Conservation (phyloP, 176 grass and related monocot species). For the Saccharum officinarum region DNA sequence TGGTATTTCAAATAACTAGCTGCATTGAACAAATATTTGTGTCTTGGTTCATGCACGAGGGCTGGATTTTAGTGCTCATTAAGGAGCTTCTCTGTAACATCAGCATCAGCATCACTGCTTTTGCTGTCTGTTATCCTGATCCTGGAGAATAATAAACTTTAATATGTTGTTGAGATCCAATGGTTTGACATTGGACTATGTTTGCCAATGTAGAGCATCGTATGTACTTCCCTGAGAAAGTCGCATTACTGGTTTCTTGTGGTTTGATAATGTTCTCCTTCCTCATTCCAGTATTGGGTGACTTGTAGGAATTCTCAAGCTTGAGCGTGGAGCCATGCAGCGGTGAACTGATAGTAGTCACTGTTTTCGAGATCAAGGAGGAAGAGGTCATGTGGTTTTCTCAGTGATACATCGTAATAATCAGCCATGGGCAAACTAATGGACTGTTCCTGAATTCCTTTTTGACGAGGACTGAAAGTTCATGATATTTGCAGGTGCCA, state of each 20-base stretch:
- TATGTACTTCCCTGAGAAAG: not conserved
- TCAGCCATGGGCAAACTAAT: not conserved
- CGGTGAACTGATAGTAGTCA: slow-evolving; percentile 66
- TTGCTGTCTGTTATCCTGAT: not conserved
- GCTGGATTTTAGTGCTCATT: not conserved
- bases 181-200: slow-evolving; percentile 17
- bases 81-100: slow-evolving; percentile 5
- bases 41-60: not conserved
- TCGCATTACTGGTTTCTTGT: not conserved
- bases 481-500: slow-evolving; percentile 56
- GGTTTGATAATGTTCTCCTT: slow-evolving; percentile 18
- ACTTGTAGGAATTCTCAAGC: slow-evolving; percentile 80
- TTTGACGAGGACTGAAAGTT: slow-evolving; percentile 5
- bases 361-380: slow-evolving; percentile 85
- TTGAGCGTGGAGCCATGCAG: slow-evolving; percentile 82
- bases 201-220: not conserved
- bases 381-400: slow-evolving; percentile 52
- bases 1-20: not conserved
- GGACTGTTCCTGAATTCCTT: not conserved
- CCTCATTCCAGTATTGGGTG: slow-evolving; percentile 16
- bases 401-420: not conserved
- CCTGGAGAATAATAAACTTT: not conserved
- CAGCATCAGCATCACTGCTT: not conserved
- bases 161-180: not conserved
- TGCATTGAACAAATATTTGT: not conserved